Conservation (phyloP, 805 yeast species). For the Candida sanyiensis region DNA sequence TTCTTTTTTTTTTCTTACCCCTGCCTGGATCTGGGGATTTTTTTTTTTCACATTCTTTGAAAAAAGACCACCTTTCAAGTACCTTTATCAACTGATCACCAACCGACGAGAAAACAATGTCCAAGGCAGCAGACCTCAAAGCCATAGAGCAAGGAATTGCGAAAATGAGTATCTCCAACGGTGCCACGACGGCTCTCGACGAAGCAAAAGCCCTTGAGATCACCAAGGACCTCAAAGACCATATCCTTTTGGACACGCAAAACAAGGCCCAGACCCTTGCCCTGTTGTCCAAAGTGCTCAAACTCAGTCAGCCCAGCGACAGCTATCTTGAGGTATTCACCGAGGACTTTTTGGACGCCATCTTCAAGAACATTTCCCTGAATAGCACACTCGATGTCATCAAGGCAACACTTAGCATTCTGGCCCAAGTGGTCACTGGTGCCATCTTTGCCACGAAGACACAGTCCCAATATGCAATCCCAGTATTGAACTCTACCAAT, state of each 20-base stretch:
- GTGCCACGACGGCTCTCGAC: no score
- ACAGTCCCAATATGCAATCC: conserved; percentile 13
- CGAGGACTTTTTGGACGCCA: conserved; percentile 33
- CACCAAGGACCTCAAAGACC: conserved; percentile 31
- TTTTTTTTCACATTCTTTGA: neutral
- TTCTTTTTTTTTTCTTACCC: no score
- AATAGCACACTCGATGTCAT: conserved; percentile 34
- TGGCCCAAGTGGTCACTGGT: conserved; percentile 20
- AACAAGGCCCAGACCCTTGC: conserved; percentile 49
- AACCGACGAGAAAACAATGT: conserved; percentile 4
- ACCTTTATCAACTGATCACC: neutral
- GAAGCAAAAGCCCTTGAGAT: conserved; percentile 17
- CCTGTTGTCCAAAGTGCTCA: conserved; percentile 48
- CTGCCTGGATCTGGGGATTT: no score
- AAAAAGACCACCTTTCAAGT: neutral
- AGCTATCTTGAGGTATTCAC: conserved; percentile 34
- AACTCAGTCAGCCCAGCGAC: conserved; percentile 37
- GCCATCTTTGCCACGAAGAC: conserved; percentile 17
- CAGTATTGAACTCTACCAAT: conserved; percentile 16
- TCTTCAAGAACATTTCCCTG: conserved; percentile 36
- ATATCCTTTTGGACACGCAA: conserved; percentile 39
- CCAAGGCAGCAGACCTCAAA: conserved; percentile 5
- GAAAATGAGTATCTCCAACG: no score
- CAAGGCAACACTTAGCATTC: conserved; percentile 39
- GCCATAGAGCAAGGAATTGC: conserved; percentile 21